Evolutionary conservation across 768 basidiomycete species (phyloP), one percentile per base, ranked within the genome.

Genomic region (Mycena belliarum): DNA sequence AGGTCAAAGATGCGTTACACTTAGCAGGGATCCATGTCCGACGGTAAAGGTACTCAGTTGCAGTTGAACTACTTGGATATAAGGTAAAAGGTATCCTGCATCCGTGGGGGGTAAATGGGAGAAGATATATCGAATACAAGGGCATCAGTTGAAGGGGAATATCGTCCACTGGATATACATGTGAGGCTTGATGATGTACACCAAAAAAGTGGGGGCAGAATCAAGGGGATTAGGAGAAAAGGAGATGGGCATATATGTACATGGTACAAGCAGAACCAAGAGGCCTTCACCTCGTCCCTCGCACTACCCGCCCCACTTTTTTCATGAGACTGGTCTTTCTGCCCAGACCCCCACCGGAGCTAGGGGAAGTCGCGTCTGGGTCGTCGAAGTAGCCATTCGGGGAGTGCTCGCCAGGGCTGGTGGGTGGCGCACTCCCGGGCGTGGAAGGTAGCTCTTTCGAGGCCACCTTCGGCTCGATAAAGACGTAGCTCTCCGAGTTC

Each of bases 271-370:
- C 53, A 63, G 33, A 38, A 35, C 32, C 33, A 23, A 37, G n/a
- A n/a, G n/a, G n/a, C n/a, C 54, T 68, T 66, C 69, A 76, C 67
- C 74, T 75, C 59, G 76, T 76, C 4, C 85, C 82, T 57, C 86
- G 83, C 49, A 91, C 88, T 6, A 80, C 91, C 42, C 82, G 80
- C 62, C 87, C 87, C 53, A 92, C 82, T 70, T 88, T 91, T 82
- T 87, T 88, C 78, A 92, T 81, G 57, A 93, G 73, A 68, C 89
- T 91, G 1, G 87, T 79, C 79, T 86, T 92, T 66, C 91, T 79
- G 44, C 85, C 86, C 1, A 93, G 78, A 23, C 77, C 75, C 37
- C 72, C 74, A 12, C 81, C 74, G 11, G 79, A 73, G 6, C 73
- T 71, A 15, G 45, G 28, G 43, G 61, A 51, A 65, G 63, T 52